These are phyloP conservation scores for Nannochloropsis granulata DNA, from an alignment of 108 stramenopile genomes.

Conservation along the genomic window DNA sequence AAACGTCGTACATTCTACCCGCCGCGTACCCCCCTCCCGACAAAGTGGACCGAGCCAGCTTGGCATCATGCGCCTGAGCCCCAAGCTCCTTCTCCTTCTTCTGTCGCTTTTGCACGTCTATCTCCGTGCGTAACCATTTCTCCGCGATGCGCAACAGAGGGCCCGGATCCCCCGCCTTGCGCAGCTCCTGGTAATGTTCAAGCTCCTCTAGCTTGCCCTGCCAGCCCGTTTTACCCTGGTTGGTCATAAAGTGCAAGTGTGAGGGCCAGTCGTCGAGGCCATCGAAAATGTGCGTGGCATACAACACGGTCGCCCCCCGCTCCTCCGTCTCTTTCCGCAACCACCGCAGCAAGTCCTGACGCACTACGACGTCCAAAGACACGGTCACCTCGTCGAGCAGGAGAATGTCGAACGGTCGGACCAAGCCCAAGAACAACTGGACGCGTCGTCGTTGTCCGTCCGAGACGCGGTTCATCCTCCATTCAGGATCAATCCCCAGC, in stretches of 20 bases:
- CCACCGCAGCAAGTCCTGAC: slow-evolving; percentile 79
- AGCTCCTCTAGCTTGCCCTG: slow-evolving; percentile 36
- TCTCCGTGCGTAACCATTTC: slow-evolving; percentile 7
- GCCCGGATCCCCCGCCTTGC: neutral
- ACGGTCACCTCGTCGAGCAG: slow-evolving; percentile 94
- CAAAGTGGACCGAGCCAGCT: neutral
- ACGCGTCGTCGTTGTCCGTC: slow-evolving; percentile 85
- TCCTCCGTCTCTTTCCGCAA: slow-evolving; percentile 71
- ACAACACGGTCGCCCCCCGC: slow-evolving; percentile 79
- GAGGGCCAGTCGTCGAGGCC: slow-evolving; percentile 68
- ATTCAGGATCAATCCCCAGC: slow-evolving; percentile 82
- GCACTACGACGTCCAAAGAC: slow-evolving; percentile 82
- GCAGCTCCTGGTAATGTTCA: slow-evolving; percentile 26
- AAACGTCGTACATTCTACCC: neutral
- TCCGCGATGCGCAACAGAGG: slow-evolving; percentile 17
- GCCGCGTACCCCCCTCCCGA: neutral
- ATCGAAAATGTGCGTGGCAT: slow-evolving; percentile 98
- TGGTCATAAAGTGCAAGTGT: slow-evolving; percentile 41
- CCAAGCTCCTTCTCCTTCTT: neutral
- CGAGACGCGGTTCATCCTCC: slow-evolving; percentile 85
- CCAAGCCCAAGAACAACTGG: slow-evolving; percentile 79
- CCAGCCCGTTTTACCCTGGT: slow-evolving; percentile 35
- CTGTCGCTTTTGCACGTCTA: neutral
- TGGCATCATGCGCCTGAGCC: neutral
- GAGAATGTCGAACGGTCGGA: slow-evolving; percentile 85